Conservation (phyloP, 1,284 basidiomycete species). For the Porphyrellus sp. region DNA sequence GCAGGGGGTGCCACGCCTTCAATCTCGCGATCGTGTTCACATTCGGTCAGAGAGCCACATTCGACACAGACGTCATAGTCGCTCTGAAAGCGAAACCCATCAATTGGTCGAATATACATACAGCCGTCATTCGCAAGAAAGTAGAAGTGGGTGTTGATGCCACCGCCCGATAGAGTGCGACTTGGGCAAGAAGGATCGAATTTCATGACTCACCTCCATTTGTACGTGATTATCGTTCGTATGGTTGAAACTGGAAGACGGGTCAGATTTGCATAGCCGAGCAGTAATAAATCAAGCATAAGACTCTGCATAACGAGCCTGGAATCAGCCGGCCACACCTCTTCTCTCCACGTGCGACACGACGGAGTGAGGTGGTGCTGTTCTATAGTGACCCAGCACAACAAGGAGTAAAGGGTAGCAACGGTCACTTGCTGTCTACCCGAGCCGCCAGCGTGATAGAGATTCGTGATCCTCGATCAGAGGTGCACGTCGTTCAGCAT, state of each 20-base stretch:
- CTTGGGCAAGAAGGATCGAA: slow-evolving; percentile 18
- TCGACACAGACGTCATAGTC: slow-evolving; percentile 80
- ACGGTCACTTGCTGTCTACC: slow-evolving; percentile 20
- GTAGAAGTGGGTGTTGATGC: neutral
- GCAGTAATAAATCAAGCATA: neutral
- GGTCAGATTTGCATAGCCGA: slow-evolving; percentile 13
- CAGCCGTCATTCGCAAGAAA: slow-evolving; percentile 3
- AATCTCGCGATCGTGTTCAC: slow-evolving; percentile 61
- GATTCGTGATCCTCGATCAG: slow-evolving; percentile 22
- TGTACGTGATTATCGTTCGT: slow-evolving; percentile 70
- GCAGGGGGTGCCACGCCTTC: slow-evolving; percentile 7
- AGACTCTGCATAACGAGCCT: neutral
- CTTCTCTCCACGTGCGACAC: neutral
- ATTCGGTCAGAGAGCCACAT: slow-evolving; percentile 76
- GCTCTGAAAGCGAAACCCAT: slow-evolving; percentile 46
- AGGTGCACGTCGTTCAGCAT: slow-evolving; percentile 11
- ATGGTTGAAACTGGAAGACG: slow-evolving; percentile 74
- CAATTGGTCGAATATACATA: slow-evolving; percentile 9
- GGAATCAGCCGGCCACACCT: neutral
- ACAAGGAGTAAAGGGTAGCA: slow-evolving; percentile 19
- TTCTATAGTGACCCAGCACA: slow-evolving; percentile 7
- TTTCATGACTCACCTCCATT: slow-evolving; percentile 55
- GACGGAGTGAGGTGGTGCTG: neutral
- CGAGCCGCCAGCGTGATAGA: slow-evolving; percentile 11
- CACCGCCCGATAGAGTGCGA: slow-evolving; percentile 23